phyloP scores from a whole-genome alignment of 176 grass and related monocot species.

The Triticum turgidum region DNA sequence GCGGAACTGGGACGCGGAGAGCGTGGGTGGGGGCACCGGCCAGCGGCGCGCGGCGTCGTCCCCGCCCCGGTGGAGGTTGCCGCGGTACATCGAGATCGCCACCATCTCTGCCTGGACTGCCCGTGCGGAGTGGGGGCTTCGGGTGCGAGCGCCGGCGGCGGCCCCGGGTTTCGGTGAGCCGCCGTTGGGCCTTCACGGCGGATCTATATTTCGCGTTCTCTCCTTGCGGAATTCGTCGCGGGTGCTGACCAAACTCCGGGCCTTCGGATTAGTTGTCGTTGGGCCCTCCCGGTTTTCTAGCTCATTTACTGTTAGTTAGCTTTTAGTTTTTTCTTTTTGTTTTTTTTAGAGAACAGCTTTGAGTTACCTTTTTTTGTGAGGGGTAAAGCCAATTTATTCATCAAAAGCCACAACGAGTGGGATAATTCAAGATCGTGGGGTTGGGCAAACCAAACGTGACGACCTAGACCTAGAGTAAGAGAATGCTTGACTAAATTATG shows the following conservation, averaged over 20 bases:
- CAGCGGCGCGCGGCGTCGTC: constrained; percentile 39
- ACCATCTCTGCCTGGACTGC: constrained; percentile 39
- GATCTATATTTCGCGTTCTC: background rate
- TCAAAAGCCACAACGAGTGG: too few relatives aligned
- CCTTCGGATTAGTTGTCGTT: background rate
- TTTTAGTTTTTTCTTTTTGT: too few relatives aligned
- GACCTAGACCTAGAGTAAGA: too few relatives aligned
- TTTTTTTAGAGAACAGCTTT: too few relatives aligned
- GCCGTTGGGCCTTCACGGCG: background rate
- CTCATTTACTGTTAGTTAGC: too few relatives aligned
- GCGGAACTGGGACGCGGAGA: constrained; percentile 50
- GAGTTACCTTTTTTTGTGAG: too few relatives aligned
- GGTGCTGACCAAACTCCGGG: background rate
- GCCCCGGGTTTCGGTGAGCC: background rate
- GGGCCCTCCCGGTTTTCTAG: background rate
- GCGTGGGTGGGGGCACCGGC: constrained; percentile 29
- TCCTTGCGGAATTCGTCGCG: too few relatives aligned
- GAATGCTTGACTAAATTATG: too few relatives aligned
- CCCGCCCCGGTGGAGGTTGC: constrained; percentile 66
- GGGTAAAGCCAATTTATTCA: too few relatives aligned
- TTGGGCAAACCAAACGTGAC: too few relatives aligned
- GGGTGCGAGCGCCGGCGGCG: background rate
- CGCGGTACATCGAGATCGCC: constrained; percentile 72
- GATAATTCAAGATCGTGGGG: too few relatives aligned
- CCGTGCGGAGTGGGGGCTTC: background rate